Evolutionary conservation across 2,329 filamentous ascomycete species (phyloP), one percentile per base, ranked within the genome.

Genomic region (Cryphonectria parasitica): DNA sequence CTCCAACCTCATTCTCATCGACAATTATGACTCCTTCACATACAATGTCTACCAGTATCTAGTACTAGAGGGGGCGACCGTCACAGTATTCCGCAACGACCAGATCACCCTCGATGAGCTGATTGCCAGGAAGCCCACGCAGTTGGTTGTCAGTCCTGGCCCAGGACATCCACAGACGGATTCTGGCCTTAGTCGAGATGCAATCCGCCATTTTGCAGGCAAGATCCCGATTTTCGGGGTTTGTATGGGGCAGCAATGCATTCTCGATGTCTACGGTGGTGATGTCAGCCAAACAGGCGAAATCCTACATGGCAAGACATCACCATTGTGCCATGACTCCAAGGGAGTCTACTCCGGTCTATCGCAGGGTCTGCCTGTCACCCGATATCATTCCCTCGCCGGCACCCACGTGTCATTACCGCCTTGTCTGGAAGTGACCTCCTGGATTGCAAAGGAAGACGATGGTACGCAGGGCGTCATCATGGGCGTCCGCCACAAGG

Each of bases 1-100:
- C 36, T 92, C 92, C 70, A 98, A 98, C 81, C 87, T 99, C 71
- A 88, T 99, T 73, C 87, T 99, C 74, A 98, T 99, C 77, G 96
- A 99, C 86, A 99, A 99, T 83, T 99, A 98, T 82, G 96, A 99
- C 82, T 98, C 96, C 3, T 99, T 99, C 81, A 98, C 95, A 71
- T 99, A 95, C 94, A 99, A 99, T 79, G 94, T 99, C 71, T 99
- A 98, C 81, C 97, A 99, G 81, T 99, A 99, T 78, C 89, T 99
- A 1, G 92, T 95, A 8, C 90, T 99, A n/a, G 96, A 98, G 80
- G 96, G 96, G 43, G 96, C 97, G 39, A 92, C 86, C 0, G 96
- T 98, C 66, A 93, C 91, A 4, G 96, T 99, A 28, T 92, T 90
- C 82, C 90, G 96, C 76, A 99, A 99, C 79, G 95, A 99, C 82